Conservation (phyloP, 495 filamentous ascomycete genomes). For the Hypoxylon rickii region DNA sequence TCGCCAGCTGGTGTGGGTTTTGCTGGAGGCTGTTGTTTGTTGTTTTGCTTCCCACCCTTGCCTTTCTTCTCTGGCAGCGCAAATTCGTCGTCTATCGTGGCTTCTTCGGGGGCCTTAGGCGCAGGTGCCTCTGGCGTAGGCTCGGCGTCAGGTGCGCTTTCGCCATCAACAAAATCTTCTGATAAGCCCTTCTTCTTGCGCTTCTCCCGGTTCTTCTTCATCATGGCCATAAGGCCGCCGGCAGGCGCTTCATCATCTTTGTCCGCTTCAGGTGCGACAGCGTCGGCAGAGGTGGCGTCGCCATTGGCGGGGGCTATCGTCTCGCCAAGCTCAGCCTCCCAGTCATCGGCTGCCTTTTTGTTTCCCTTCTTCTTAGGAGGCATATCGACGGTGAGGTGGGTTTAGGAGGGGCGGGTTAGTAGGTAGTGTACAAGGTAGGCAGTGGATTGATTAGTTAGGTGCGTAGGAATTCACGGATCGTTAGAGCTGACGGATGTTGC, state of each 20-base stretch:
- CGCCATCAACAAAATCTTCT: slow-evolving; percentile 76
- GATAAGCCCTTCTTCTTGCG: slow-evolving; percentile 88
- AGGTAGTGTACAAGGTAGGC: not conserved
- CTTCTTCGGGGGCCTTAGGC: slow-evolving; percentile 86
- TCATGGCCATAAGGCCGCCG: slow-evolving; percentile 79
- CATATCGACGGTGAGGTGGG: slow-evolving; percentile 60
- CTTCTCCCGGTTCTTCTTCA: slow-evolving; percentile 89
- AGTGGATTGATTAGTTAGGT: not conserved
- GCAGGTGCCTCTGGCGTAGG: slow-evolving; percentile 58
- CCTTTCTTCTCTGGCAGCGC: slow-evolving; percentile 90
- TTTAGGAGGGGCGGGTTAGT: not conserved
- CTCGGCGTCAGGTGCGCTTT: slow-evolving; percentile 58
- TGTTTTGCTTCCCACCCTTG: slow-evolving; percentile 82
- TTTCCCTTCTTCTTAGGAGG: slow-evolving; percentile 92
- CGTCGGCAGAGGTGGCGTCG: slow-evolving; percentile 43
- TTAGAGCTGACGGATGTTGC: not conserved
- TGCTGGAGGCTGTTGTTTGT: slow-evolving; percentile 68
- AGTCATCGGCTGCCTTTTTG: slow-evolving; percentile 87
- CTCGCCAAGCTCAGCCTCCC: slow-evolving; percentile 96
- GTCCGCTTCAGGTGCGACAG: slow-evolving; percentile 50
- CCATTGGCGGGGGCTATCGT: slow-evolving; percentile 57
- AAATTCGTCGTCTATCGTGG: slow-evolving; percentile 83
- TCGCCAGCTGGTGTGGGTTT: slow-evolving; percentile 50
- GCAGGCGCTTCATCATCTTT: slow-evolving; percentile 57
- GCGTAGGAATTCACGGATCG: no score